Evolutionary conservation across 305 asterid species (phyloP).

Genomic region (Rubia tinctorum): DNA sequence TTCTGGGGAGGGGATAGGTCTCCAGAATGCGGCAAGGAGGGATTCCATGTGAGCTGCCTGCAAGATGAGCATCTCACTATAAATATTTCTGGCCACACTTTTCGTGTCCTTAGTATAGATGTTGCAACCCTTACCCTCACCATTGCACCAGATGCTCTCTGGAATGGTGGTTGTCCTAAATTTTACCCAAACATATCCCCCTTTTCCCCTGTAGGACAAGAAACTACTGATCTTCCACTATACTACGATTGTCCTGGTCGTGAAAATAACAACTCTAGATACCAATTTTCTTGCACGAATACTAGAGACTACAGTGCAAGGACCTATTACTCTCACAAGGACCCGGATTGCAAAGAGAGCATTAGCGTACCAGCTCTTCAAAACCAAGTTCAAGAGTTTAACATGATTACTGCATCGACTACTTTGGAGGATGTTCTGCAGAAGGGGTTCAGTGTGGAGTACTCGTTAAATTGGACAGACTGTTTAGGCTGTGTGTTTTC

Average conservation of each 20-base stretch:
- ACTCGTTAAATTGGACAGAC: not conserved
- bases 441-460: conserved; percentile 19
- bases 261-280: not conserved
- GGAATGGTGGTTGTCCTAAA: conserved; percentile 21
- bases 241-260: not conserved
- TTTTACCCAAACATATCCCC: not conserved
- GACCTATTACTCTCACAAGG: not conserved
- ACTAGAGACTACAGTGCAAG: not conserved
- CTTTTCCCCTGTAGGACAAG: not conserved
- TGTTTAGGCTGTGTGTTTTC: conserved; percentile 18
- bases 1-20: conserved; percentile 25
- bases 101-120: conserved; percentile 13
- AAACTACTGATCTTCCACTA: not conserved
- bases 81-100: conserved; percentile 4
- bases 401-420: not conserved
- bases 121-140: not conserved
- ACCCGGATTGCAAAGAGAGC: not conserved
- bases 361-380: conserved; percentile 11
- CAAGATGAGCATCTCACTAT: conserved; percentile 1
- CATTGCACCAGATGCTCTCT: conserved; percentile 23
- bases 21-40: conserved; percentile 18
- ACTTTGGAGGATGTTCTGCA: conserved; percentile 6
- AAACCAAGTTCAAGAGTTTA: conserved; percentile 1
- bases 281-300: conserved; percentile 11
- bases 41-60: conserved; percentile 6